A percentile compares a stretch with the other conserved stretches of the same genome.
Evolutionary conservation across 192 early-diverging fungal genomes (phyloP).

Genomic region (Coemansia umbellata): DNA sequence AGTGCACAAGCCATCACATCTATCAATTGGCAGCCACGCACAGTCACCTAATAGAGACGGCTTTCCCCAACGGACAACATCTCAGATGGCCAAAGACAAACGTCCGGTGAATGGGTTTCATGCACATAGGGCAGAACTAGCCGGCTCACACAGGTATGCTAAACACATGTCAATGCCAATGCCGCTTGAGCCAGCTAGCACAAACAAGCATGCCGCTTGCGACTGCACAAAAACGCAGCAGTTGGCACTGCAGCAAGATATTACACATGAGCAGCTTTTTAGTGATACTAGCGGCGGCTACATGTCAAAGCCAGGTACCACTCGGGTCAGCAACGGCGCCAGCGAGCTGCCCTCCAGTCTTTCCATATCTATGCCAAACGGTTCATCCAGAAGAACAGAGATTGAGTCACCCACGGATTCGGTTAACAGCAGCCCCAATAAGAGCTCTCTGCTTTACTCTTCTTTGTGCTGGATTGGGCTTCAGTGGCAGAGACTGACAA

Average conservation of each 20-base stretch:
- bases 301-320: not conserved
- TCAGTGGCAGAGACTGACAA: no score
- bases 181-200: not conserved
- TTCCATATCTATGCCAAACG: no score
- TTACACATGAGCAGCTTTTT: slow-evolving; percentile 1
- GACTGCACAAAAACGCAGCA: not conserved
- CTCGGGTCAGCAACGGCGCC: not conserved
- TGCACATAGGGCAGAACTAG: not conserved
- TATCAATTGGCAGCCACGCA: not conserved
- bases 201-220: not conserved
- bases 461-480: no score
- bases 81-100: no score
- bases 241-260: not conserved
- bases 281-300: not conserved
- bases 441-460: no score
- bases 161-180: slow-evolving; percentile 34
- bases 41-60: not conserved
- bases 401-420: no score
- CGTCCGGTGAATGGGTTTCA: no score
- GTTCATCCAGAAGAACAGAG: no score
- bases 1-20: no score
- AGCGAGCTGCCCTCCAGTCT: not conserved
- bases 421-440: no score
- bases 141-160: slow-evolving; percentile 4
- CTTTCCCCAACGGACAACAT: no score